Percentiles rank a stretch among this genome's conserved stretches.
phyloP scores from a whole-genome alignment of 345 rosid genomes.

The Mallotus nudiflorus region DNA sequence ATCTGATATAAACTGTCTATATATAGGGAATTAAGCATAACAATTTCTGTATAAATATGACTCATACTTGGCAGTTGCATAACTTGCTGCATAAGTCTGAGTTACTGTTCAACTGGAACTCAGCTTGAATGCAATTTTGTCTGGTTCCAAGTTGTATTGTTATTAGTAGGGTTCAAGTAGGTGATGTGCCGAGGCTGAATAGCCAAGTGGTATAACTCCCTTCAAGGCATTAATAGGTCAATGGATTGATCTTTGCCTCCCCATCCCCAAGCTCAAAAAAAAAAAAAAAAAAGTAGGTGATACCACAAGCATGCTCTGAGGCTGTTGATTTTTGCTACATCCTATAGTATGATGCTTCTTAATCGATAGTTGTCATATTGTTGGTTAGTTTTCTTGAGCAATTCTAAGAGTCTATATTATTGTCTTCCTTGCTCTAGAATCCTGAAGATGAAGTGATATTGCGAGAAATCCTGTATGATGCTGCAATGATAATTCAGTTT shows the following conservation, averaged over 20 bases:
- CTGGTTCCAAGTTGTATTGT: neutral
- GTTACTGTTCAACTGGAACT: neutral
- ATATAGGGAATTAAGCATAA: neutral
- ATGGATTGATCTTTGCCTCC: too few species aligned
- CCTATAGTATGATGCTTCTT: neutral
- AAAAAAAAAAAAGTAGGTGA: too few species aligned
- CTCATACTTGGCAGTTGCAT: neutral
- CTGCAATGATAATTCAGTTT: constrained; percentile 46
- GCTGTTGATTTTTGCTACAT: constrained; percentile 1
- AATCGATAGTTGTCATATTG: neutral
- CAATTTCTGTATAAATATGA: neutral
- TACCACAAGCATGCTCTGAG: neutral
- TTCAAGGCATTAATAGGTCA: too few species aligned
- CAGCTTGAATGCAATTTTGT: neutral
- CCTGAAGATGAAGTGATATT: constrained; percentile 50
- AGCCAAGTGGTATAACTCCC: too few species aligned
- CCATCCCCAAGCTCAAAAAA: too few species aligned
- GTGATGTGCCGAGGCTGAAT: too few species aligned
- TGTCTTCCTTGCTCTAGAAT: constrained; percentile 43
- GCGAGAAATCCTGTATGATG: constrained; percentile 47
- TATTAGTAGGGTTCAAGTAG: neutral
- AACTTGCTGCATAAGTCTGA: neutral
- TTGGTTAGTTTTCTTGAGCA: neutral
- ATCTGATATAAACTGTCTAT: neutral
- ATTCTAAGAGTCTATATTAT: neutral